Percentiles rank a stretch among this genome's conserved stretches.
phyloP scores from a whole-genome alignment of 441 rosid species.

The Erodium moschatum region DNA sequence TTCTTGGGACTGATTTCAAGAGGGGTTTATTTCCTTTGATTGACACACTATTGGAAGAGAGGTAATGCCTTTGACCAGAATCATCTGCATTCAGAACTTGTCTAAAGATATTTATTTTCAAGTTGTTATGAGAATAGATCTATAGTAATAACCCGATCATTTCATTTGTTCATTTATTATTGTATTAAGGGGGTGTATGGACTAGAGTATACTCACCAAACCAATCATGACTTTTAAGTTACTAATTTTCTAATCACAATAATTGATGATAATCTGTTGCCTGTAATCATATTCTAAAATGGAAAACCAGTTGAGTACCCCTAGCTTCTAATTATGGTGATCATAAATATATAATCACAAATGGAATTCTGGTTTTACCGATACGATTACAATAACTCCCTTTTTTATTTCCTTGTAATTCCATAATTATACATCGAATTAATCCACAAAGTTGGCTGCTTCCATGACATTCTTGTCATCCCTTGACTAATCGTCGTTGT shows the following conservation, averaged over 20 bases:
- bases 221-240: not conserved
- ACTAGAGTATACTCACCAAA: not conserved
- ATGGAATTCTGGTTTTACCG: not conserved
- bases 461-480: not conserved
- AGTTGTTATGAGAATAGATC: not conserved
- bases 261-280: not conserved
- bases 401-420: not conserved
- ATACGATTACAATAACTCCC: not conserved
- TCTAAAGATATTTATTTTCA: not conserved
- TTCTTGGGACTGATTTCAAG: conserved; percentile 95
- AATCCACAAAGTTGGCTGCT: conserved; percentile 1
- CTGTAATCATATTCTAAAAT: not conserved
- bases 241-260: not conserved
- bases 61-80: conserved; percentile 32
- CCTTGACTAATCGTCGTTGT: not conserved
- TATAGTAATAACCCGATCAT: not conserved
- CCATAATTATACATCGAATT: not conserved
- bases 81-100: not conserved
- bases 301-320: not conserved
- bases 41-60: conserved; percentile 84
- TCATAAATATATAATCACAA: not conserved
- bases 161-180: not conserved
- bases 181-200: not conserved
- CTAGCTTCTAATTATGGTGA: not conserved
- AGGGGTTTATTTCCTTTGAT: conserved; percentile 94